A percentile compares a stretch with the other conserved stretches of the same genome.
Conservation (phyloP, 495 filamentous ascomycete genomes). For the Tuber aestivum region DNA sequence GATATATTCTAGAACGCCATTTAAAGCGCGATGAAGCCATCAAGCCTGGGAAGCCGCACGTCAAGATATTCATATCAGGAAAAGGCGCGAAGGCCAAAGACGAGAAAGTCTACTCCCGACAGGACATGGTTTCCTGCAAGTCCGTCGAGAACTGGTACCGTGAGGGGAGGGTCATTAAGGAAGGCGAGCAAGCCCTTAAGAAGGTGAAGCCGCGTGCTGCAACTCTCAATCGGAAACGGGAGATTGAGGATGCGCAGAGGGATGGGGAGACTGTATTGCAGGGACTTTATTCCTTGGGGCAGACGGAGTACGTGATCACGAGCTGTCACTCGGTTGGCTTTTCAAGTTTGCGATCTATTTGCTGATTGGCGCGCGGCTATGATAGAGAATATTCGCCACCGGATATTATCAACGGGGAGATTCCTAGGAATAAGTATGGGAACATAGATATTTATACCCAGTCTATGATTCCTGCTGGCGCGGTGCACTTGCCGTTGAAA, state of each 20-base stretch:
- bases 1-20: slow-evolving; percentile 76
- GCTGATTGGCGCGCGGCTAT: not conserved
- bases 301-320: slow-evolving; percentile 76
- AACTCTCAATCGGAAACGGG: slow-evolving; percentile 78
- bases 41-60: slow-evolving; percentile 58
- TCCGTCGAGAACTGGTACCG: slow-evolving; percentile 97
- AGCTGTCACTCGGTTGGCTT: not conserved
- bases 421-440: slow-evolving; percentile 90
- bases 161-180: slow-evolving; percentile 71
- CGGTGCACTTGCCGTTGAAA: slow-evolving; percentile 72
- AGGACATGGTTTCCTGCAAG: slow-evolving; percentile 76
- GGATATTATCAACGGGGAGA: slow-evolving; percentile 71
- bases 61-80: slow-evolving; percentile 67
- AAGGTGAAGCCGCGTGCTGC: slow-evolving; percentile 83
- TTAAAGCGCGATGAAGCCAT: slow-evolving; percentile 90
- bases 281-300: slow-evolving; percentile 73
- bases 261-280: slow-evolving; percentile 78
- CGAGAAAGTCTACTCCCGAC: slow-evolving; percentile 74
- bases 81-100: slow-evolving; percentile 60
- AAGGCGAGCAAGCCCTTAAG: slow-evolving; percentile 71
- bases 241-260: slow-evolving; percentile 74
- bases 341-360: slow-evolving; percentile 4
- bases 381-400: slow-evolving; percentile 57
- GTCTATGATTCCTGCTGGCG: slow-evolving; percentile 81
- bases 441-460: slow-evolving; percentile 96